Percentiles rank a stretch among this genome's conserved stretches.
These are phyloP conservation scores for Barbarea vulgaris DNA, from an alignment of 345 rosid genomes.

Conservation along the genomic window DNA sequence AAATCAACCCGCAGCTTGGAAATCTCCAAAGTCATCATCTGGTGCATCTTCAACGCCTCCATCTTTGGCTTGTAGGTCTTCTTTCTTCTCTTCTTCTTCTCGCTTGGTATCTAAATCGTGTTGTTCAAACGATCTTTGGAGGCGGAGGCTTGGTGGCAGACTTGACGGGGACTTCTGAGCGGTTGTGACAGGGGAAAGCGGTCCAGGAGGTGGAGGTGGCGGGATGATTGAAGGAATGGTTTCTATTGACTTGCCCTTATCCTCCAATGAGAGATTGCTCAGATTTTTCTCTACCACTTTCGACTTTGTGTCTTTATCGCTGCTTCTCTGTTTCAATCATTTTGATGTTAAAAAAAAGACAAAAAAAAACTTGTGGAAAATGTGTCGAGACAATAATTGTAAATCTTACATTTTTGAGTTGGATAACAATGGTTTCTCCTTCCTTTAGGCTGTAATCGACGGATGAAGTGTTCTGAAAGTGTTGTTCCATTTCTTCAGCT, in stretches of 20 bases:
- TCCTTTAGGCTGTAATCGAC: slow-evolving; percentile 91
- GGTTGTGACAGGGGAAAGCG: slow-evolving; percentile 59
- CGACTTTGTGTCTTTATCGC: slow-evolving; percentile 48
- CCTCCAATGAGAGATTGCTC: slow-evolving; percentile 60
- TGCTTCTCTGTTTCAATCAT: slow-evolving; percentile 47
- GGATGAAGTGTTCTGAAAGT: slow-evolving; percentile 73
- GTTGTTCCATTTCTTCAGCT: slow-evolving; percentile 99
- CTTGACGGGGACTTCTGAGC: slow-evolving; percentile 47
- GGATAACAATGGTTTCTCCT: slow-evolving; percentile 86
- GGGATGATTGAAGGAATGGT: slow-evolving; percentile 60
- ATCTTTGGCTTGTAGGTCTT: slow-evolving; percentile 32
- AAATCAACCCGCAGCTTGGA: slow-evolving; percentile 75
- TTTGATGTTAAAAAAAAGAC: slow-evolving; percentile 13
- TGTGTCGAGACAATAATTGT: background rate
- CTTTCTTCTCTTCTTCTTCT: slow-evolving; percentile 39
- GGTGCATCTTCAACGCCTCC: slow-evolving; percentile 49
- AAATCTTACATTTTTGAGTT: slow-evolving; percentile 68
- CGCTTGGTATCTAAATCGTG: slow-evolving; percentile 39
- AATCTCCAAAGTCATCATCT: slow-evolving; percentile 97
- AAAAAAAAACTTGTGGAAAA: background rate
- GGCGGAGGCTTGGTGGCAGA: slow-evolving; percentile 42
- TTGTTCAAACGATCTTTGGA: slow-evolving; percentile 37
- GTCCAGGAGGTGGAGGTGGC: slow-evolving; percentile 82
- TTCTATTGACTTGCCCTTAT: slow-evolving; percentile 59
- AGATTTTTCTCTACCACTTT: slow-evolving; percentile 61